phyloP scores from a whole-genome alignment of 2,329 filamentous ascomycete species.

The Alternaria burnsii region DNA sequence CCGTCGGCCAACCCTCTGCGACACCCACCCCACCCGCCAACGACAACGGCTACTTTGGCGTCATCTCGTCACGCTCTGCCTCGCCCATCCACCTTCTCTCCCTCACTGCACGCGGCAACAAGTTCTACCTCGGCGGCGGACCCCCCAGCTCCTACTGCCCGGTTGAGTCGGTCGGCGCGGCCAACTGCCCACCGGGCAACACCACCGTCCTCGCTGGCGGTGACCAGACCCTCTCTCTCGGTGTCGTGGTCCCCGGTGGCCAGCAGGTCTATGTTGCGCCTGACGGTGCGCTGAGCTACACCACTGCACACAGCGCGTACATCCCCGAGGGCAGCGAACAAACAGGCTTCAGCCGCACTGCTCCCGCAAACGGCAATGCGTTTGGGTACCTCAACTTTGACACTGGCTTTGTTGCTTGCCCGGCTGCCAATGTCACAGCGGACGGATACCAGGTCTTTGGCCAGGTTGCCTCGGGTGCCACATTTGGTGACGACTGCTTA shows the following conservation, averaged over 20 bases:
- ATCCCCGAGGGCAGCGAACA: slow-evolving; percentile 60
- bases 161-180: slow-evolving; percentile 35
- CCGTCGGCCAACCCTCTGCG: slow-evolving; percentile 19
- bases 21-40: slow-evolving; percentile 4
- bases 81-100: slow-evolving; percentile 60
- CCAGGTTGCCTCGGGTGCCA: slow-evolving; percentile 28
- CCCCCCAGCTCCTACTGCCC: slow-evolving; percentile 62
- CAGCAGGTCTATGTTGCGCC: slow-evolving; percentile 67
- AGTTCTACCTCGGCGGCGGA: slow-evolving; percentile 60
- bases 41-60: slow-evolving; percentile 49
- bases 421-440: slow-evolving; percentile 21
- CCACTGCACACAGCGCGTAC: slow-evolving; percentile 62
- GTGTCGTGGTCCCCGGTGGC: slow-evolving; percentile 68
- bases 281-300: slow-evolving; percentile 65
- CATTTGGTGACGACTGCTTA: slow-evolving; percentile 38
- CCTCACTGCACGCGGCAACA: slow-evolving; percentile 58
- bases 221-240: slow-evolving; percentile 44
- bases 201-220: slow-evolving; percentile 57
- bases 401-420: slow-evolving; percentile 48
- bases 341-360: slow-evolving; percentile 56
- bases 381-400: slow-evolving; percentile 42
- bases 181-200: slow-evolving; percentile 59
- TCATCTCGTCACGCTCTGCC: slow-evolving; percentile 56
- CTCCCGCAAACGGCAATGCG: slow-evolving; percentile 21
- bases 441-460: slow-evolving; percentile 48